Percentiles rank a stretch among this genome's conserved stretches.
Evolutionary conservation across 148 eudicot genomes (phyloP).

Genomic region (Polygonum aviculare): DNA sequence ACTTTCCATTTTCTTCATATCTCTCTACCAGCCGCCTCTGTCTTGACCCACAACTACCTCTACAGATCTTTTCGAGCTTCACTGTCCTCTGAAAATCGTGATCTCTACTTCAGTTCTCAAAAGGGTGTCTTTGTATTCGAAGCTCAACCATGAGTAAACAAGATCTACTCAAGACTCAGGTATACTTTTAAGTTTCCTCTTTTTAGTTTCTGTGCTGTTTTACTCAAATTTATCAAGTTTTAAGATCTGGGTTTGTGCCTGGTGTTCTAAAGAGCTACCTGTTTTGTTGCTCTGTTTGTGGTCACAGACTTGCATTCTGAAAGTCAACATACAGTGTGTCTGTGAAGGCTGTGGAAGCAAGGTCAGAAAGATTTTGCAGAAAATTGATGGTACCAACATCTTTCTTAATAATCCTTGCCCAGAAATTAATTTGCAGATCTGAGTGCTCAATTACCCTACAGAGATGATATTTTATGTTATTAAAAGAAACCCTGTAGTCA

Average conservation of each 20-base stretch:
- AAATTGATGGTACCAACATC: conserved; percentile 56
- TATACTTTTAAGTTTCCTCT: background rate
- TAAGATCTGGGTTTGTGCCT: background rate
- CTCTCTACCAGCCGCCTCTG: background rate
- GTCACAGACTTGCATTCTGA: conserved; percentile 64
- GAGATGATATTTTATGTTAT: background rate
- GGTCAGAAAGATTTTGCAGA: conserved; percentile 60
- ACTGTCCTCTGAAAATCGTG: background rate
- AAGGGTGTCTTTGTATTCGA: background rate
- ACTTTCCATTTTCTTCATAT: background rate
- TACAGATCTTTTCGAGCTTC: conserved; percentile 11
- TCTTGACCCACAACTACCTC: background rate
- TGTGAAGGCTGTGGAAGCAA: conserved; percentile 82
- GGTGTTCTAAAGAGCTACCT: background rate
- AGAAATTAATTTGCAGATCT: no score
- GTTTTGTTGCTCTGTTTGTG: background rate
- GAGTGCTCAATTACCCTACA: background rate
- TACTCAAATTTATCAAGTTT: background rate
- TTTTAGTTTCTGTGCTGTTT: no score
- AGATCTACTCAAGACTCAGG: conserved; percentile 15
- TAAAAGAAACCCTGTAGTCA: background rate
- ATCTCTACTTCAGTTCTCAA: background rate
- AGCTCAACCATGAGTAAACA: conserved; percentile 10
- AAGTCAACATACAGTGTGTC: conserved; percentile 83
- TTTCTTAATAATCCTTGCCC: background rate